A percentile compares a stretch with the other conserved stretches of the same genome.
Evolutionary conservation across 305 asterid species (phyloP).

Genomic region (Fraxinus greggii): DNA sequence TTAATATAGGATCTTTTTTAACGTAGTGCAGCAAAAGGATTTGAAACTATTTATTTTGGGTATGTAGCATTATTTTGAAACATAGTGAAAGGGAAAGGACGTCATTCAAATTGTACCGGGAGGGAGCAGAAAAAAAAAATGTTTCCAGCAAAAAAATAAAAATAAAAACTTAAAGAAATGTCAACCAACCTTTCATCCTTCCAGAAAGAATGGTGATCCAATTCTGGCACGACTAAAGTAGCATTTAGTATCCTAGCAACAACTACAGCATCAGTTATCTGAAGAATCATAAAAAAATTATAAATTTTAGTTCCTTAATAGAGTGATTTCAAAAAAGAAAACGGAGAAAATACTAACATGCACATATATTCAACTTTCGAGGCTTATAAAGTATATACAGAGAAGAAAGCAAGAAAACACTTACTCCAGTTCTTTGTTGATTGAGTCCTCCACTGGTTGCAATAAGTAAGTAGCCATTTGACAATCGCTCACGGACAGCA

Average conservation of each 20-base stretch:
- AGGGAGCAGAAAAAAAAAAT: not conserved
- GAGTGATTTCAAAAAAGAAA: constrained; percentile 19
- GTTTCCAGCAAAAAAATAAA: not conserved
- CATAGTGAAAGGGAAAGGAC: not conserved
- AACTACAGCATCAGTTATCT: constrained; percentile 99
- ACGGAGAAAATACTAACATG: constrained; percentile 13
- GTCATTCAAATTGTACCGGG: not conserved
- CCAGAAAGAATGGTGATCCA: constrained; percentile 98
- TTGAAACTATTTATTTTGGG: not conserved
- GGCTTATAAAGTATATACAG: constrained; percentile 15
- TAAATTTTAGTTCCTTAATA: constrained; percentile 24
- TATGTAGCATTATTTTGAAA: not conserved
- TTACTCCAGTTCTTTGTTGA: constrained; percentile 97
- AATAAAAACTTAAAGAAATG: constrained; percentile 12
- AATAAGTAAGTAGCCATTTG: constrained; percentile 96
- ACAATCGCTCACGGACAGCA: constrained; percentile 66
- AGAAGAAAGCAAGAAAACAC: constrained; percentile 36
- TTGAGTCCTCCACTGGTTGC: constrained; percentile 98
- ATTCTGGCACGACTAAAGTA: constrained; percentile 91
- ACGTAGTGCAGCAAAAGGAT: not conserved
- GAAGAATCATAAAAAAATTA: constrained; percentile 34
- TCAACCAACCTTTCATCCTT: constrained; percentile 87
- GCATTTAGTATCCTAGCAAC: constrained; percentile 97
- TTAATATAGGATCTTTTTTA: not conserved
- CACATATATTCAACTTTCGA: constrained; percentile 16